Evolutionary conservation across 441 rosid genomes (phyloP).

Genomic region (Dalechampia spathulata): DNA sequence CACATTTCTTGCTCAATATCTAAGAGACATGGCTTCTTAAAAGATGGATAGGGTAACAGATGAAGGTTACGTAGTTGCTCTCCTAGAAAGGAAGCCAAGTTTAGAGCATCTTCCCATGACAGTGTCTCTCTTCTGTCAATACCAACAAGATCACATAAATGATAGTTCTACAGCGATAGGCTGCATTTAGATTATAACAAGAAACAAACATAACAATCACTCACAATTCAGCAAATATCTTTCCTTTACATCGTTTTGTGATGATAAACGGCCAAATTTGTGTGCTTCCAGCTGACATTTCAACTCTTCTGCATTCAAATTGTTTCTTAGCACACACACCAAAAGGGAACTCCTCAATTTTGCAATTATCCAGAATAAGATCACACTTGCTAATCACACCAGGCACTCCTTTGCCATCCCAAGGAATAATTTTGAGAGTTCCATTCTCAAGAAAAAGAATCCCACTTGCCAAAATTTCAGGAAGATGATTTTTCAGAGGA

Average conservation of each 20-base stretch:
- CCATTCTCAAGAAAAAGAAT: conserved; percentile 66
- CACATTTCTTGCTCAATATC: conserved; percentile 23
- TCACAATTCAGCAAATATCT: conserved; percentile 83
- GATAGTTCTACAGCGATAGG: conserved; percentile 5
- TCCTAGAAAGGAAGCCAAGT: conserved; percentile 77
- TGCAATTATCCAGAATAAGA: conserved; percentile 32
- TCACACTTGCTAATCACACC: conserved; percentile 42
- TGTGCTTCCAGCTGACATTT: conserved; percentile 34
- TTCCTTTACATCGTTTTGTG: conserved; percentile 86
- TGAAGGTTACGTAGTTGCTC: conserved; percentile 77
- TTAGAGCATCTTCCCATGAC: conserved; percentile 49
- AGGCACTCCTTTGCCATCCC: conserved; percentile 92
- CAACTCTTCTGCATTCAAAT: conserved; percentile 48
- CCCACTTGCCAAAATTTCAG: conserved; percentile 80
- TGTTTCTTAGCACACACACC: conserved; percentile 81
- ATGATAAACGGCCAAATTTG: conserved; percentile 81
- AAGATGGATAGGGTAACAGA: conserved; percentile 63
- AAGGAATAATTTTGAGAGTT: conserved; percentile 50
- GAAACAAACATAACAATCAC: conserved; percentile 19
- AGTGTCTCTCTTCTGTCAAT: conserved; percentile 76
- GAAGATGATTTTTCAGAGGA: conserved; percentile 57
- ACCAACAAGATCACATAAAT: conserved; percentile 1
- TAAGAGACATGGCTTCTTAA: conserved; percentile 28
- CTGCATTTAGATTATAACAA: conserved; percentile 10
- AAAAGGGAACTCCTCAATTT: conserved; percentile 50